These are phyloP conservation scores for Ambrosiella cleistominuta DNA, from an alignment of 2,329 filamentous ascomycete genomes.

Conservation along the genomic window DNA sequence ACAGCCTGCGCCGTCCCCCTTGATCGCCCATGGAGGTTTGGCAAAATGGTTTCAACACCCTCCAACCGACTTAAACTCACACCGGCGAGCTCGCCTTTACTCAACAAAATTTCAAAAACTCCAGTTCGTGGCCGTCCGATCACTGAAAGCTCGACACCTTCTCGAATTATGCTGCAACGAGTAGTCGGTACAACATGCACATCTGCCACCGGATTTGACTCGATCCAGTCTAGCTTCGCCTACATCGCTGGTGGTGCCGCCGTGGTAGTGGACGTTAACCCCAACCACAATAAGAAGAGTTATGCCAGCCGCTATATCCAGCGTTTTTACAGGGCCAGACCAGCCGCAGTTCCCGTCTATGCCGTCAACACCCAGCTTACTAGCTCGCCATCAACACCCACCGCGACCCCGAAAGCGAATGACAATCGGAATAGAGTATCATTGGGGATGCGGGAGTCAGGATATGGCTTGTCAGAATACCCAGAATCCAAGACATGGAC, in stretches of 20 bases:
- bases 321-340: slow-evolving; percentile 78
- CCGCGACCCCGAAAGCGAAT: slow-evolving; percentile 41
- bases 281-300: slow-evolving; percentile 25
- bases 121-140: slow-evolving; percentile 32
- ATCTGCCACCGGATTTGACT: slow-evolving; percentile 74
- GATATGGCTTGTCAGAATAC: slow-evolving; percentile 31
- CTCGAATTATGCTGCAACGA: slow-evolving; percentile 55
- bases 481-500: slow-evolving; percentile 67
- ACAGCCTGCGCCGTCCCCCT: background rate
- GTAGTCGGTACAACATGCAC: slow-evolving; percentile 83
- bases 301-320: slow-evolving; percentile 36
- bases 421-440: slow-evolving; percentile 43
- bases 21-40: slow-evolving; percentile 30
- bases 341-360: slow-evolving; percentile 53
- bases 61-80: slow-evolving; percentile 47
- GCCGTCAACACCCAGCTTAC: slow-evolving; percentile 35
- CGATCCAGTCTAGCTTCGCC: slow-evolving; percentile 60
- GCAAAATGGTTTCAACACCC: slow-evolving; percentile 40
- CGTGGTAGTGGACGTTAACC: slow-evolving; percentile 69
- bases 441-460: slow-evolving; percentile 29
- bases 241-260: slow-evolving; percentile 87
- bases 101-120: slow-evolving; percentile 38
- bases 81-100: slow-evolving; percentile 58
- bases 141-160: slow-evolving; percentile 32
- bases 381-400: slow-evolving; percentile 31